Evolutionary conservation across 495 filamentous ascomycete species (phyloP).

Genomic region (Cercophora newfieldiana): DNA sequence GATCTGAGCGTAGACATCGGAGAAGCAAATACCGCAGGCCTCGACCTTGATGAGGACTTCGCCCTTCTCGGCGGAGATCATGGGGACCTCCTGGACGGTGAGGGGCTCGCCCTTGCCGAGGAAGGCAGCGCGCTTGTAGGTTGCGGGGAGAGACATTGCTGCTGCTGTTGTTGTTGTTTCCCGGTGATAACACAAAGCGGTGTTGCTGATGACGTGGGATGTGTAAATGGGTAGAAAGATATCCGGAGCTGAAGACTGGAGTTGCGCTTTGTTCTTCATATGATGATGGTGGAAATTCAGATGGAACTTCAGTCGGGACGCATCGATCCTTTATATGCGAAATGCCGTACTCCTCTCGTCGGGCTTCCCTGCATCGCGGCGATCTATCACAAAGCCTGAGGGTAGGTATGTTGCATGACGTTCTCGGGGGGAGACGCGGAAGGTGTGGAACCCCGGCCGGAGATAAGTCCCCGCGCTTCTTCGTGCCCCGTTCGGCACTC

Average conservation of each 20-base stretch:
- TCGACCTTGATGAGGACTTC: conserved; percentile 68
- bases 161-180: background rate
- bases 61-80: conserved; percentile 67
- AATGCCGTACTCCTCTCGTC: background rate
- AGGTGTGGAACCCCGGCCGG: too few relatives aligned
- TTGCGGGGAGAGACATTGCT: conserved; percentile 27
- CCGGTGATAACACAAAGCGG: background rate
- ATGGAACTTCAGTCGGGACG: background rate
- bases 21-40: conserved; percentile 75
- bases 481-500: too few relatives aligned
- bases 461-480: too few relatives aligned
- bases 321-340: background rate
- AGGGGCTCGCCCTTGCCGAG: conserved; percentile 8
- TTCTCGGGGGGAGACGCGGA: too few relatives aligned
- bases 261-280: too few relatives aligned
- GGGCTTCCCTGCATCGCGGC: background rate
- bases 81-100: conserved; percentile 16
- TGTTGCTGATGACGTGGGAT: background rate
- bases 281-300: background rate
- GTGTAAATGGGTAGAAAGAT: background rate
- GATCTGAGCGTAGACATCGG: conserved; percentile 72
- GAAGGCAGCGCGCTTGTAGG: conserved; percentile 23
- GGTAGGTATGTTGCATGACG: background rate
- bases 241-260: too few relatives aligned
- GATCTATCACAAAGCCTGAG: background rate